These are phyloP conservation scores for Colletotrichum sp. DNA, from an alignment of 2,329 filamentous ascomycete genomes.

Conservation along the genomic window DNA sequence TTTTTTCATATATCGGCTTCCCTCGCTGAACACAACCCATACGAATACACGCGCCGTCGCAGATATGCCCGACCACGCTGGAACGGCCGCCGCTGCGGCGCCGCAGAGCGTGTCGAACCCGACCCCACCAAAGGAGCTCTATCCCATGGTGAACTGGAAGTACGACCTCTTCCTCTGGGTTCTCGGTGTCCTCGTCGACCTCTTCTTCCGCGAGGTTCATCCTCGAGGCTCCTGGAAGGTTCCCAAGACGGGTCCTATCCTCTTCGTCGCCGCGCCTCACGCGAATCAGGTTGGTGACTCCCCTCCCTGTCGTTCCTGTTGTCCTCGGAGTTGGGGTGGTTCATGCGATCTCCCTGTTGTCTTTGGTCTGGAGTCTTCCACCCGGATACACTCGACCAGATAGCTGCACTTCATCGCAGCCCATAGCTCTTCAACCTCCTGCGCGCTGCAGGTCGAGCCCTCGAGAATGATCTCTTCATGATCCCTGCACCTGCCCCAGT, in stretches of 20 bases:
- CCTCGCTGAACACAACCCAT: not conserved
- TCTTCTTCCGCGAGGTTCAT: constrained; percentile 98
- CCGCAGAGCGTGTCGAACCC: constrained; percentile 29
- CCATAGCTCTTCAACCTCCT: not conserved
- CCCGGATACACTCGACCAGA: not conserved
- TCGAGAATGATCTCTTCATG: not conserved
- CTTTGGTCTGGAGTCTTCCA: not conserved
- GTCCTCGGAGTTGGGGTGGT: not conserved
- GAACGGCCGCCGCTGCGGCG: constrained; percentile 21
- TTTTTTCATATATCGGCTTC: not conserved
- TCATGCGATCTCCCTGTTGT: not conserved
- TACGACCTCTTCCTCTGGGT: constrained; percentile 81
- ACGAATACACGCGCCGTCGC: not conserved
- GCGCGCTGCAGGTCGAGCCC: not conserved
- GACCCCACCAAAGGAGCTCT: constrained; percentile 56
- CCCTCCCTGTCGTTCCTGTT: not conserved
- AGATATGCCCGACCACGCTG: constrained; percentile 16
- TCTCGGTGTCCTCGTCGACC: constrained; percentile 84
- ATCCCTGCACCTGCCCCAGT: not conserved
- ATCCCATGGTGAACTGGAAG: constrained; percentile 74
- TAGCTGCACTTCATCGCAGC: not conserved
- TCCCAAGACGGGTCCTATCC: constrained; percentile 83
- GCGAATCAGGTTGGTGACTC: constrained; percentile 76
- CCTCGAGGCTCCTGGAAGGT: constrained; percentile 95
- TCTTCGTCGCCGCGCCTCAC: constrained; percentile 96